Evolutionary conservation across 2,329 filamentous ascomycete species (phyloP).

Genomic region (Plenodomus lindquistii): DNA sequence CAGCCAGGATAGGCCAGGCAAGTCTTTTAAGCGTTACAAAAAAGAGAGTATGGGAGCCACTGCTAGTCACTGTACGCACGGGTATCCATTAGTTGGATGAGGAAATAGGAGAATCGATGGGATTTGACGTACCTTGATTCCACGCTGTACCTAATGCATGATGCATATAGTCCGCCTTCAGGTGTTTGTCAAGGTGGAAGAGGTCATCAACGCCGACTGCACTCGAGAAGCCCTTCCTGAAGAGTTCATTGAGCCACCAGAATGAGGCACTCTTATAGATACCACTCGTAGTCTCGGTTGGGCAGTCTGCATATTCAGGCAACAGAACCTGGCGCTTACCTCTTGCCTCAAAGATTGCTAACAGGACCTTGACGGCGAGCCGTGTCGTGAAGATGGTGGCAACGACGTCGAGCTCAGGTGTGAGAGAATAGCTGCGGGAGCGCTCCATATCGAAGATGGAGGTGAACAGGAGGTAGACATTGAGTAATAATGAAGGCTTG

Average conservation of each 20-base stretch:
- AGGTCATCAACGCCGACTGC: constrained; percentile 51
- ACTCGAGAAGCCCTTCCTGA: constrained; percentile 54
- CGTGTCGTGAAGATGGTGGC: constrained; percentile 49
- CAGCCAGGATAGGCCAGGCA: constrained; percentile 37
- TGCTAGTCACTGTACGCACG: constrained; percentile 14
- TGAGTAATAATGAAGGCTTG: constrained; percentile 54
- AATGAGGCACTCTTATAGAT: constrained; percentile 56
- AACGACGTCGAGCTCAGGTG: constrained; percentile 41
- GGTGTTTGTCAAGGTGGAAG: constrained; percentile 50
- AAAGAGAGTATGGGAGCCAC: constrained; percentile 30
- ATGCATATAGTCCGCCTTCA: constrained; percentile 49
- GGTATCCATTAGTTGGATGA: constrained; percentile 3
- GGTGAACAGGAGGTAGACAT: constrained; percentile 52
- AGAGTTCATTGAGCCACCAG: constrained; percentile 59
- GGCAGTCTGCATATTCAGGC: constrained; percentile 45
- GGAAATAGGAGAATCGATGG: not conserved
- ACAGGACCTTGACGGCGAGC: constrained; percentile 48
- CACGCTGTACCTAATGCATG: constrained; percentile 44
- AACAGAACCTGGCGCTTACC: constrained; percentile 51
- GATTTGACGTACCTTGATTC: constrained; percentile 42
- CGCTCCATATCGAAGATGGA: constrained; percentile 53
- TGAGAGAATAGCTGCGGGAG: constrained; percentile 47
- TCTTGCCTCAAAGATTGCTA: constrained; percentile 51
- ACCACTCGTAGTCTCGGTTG: constrained; percentile 57
- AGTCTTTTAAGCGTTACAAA: constrained; percentile 28